Base-by-base conservation (phyloP, 2,329 filamentous ascomycete genomes). In the Arthrobotrys musiformis region DNA sequence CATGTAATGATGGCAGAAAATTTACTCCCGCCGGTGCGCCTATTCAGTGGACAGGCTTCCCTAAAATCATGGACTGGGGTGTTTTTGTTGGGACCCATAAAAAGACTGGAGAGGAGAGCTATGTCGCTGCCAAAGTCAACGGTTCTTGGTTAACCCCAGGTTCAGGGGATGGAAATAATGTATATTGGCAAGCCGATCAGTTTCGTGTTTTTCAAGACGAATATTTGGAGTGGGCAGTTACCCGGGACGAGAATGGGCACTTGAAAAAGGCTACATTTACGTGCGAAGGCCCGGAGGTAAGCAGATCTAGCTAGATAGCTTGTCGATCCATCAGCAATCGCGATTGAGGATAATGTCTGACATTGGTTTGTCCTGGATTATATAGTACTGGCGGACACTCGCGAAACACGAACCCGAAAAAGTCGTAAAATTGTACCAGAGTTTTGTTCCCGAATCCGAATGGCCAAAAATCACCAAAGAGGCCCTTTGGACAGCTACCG, bases 271-370 rank as follows among this genome's bases (percentile, higher is more conserved):
- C 73, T 28, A 70, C 69, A 2, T 79, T 79, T 40, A 79, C 77
- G 13, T 76, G 72, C 28, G 77, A 79, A 64, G 77, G 73, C 1
- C 72, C 73, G 46, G 77, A 79, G 67, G 77, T 79, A 69, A 35
- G 15, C 15, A 11, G 9, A 11, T 2, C 4, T 2, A 5, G 2
- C 2, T 6, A 15, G n/a, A n/a, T n/a, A n/a, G n/a, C n/a, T n/a
- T n/a, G n/a, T n/a, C n/a, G n/a, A n/a, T n/a, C n/a, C n/a, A n/a
- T n/a, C n/a, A n/a, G n/a, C n/a, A n/a, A n/a, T n/a, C n/a, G n/a
- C n/a, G n/a, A n/a, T n/a, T n/a, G n/a, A n/a, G n/a, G n/a, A n/a
- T n/a, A n/a, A n/a, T n/a, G n/a, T n/a, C n/a, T n/a, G n/a, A n/a
- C n/a, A n/a, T n/a, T n/a, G n/a, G n/a, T n/a, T n/a, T n/a, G n/a